Percentiles rank a stretch among this genome's conserved stretches.
These are phyloP conservation scores for Epichloe typhina DNA, from an alignment of 2,329 filamentous ascomycete species.

Conservation along the genomic window DNA sequence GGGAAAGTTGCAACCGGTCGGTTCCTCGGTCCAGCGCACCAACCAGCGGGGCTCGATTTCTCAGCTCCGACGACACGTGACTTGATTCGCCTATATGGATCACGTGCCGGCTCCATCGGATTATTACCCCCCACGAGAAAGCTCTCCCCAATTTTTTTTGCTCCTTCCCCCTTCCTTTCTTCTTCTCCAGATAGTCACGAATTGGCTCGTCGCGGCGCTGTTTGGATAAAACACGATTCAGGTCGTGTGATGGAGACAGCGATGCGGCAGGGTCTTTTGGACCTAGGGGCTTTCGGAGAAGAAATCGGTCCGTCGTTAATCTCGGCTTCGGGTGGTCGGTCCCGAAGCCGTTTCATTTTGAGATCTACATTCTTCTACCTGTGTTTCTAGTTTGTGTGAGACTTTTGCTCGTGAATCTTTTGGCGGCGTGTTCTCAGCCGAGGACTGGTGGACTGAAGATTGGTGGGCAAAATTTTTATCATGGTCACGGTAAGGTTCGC, in stretches of 20 bases:
- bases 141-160: slow-evolving; percentile 7
- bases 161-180: slow-evolving; percentile 20
- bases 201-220: slow-evolving; percentile 25
- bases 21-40: slow-evolving; percentile 31
- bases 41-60: slow-evolving; percentile 26
- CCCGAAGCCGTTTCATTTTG: slow-evolving; percentile 44
- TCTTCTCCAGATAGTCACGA: slow-evolving; percentile 37
- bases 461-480: no score
- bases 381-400: neutral
- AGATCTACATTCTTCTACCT: slow-evolving; percentile 36
- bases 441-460: no score
- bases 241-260: slow-evolving; percentile 14
- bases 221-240: neutral
- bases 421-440: no score
- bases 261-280: slow-evolving; percentile 22
- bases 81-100: slow-evolving; percentile 7
- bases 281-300: slow-evolving; percentile 30
- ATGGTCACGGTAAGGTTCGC: no score
- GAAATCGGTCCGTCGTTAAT: slow-evolving; percentile 45
- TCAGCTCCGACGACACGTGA: slow-evolving; percentile 22
- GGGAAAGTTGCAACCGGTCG: slow-evolving; percentile 11
- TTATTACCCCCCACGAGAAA: neutral
- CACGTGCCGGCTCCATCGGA: slow-evolving; percentile 9
- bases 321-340: slow-evolving; percentile 34
- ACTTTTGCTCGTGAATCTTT: neutral